Percentiles rank a stretch among this genome's conserved stretches.
Conservation (phyloP, 164 flowering plant species). For the Taxillus chinensis region DNA sequence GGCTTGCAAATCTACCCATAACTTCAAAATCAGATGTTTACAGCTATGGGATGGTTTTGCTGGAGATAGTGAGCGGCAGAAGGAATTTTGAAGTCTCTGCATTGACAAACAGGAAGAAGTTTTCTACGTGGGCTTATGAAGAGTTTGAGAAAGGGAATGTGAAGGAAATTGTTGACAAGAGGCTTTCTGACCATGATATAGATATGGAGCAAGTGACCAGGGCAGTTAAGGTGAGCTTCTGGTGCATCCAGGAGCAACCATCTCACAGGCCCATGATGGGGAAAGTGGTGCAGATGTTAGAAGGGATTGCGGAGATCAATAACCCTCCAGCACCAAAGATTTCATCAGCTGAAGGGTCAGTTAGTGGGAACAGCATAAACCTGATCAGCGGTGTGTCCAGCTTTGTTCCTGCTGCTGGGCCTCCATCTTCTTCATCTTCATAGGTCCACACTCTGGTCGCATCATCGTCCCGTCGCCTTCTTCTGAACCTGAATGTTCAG, state of each 20-base stretch:
- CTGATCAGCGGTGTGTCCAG: constrained; percentile 25
- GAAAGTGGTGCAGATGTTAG: constrained; percentile 69
- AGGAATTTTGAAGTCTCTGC: constrained; percentile 69
- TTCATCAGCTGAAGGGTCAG: constrained; percentile 21
- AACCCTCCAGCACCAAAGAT: constrained; percentile 51
- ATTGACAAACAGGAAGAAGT: constrained; percentile 44
- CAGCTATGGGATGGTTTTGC: constrained; percentile 73
- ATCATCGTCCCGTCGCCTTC: constrained; percentile 6
- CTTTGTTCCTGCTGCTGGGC: constrained; percentile 20
- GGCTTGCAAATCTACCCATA: constrained; percentile 78
- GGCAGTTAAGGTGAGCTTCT: constrained; percentile 52
- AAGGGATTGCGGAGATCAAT: constrained; percentile 44
- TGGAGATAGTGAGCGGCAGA: constrained; percentile 71
- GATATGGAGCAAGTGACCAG: constrained; percentile 50
- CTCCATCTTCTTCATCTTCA: constrained; percentile 27
- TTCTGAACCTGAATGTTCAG: too few relatives aligned
- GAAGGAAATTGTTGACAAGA: constrained; percentile 33
- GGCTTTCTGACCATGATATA: constrained; percentile 23
- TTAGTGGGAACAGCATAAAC: constrained; percentile 21
- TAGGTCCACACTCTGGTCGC: constrained; percentile 19
- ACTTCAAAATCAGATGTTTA: constrained; percentile 79
- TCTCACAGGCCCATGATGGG: constrained; percentile 70
- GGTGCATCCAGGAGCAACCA: constrained; percentile 80
- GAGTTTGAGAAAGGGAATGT: constrained; percentile 66
- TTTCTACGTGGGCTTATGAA: constrained; percentile 71